A percentile compares a stretch with the other conserved stretches of the same genome.
Conservation (phyloP, 2,329 filamentous ascomycete genomes). For the Fusarium xyrophilum region DNA sequence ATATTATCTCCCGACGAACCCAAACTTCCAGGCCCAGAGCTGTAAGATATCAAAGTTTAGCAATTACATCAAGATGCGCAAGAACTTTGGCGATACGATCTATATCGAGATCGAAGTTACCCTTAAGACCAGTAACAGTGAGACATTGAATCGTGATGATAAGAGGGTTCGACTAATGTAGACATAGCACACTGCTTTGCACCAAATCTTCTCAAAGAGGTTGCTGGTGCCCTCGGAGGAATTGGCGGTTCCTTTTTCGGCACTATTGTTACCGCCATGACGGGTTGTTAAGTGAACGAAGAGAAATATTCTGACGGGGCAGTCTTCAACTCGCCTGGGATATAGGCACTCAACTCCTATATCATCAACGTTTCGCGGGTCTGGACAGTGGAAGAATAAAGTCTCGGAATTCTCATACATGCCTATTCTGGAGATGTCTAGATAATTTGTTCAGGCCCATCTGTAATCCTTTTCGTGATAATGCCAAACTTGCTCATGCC, state of each 20-base stretch:
- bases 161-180: rapidly evolving
- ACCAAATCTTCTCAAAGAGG: neutral
- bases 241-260: neutral
- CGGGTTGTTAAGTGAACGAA: neutral
- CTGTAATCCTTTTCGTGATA: neutral
- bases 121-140: neutral
- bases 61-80: neutral
- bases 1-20: neutral
- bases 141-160: neutral
- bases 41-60: neutral
- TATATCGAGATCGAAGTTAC: neutral
- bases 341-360: neutral
- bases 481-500: neutral
- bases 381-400: neutral
- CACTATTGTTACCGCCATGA: rapidly evolving
- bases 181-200: neutral
- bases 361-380: rapidly evolving
- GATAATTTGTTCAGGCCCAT: rapidly evolving
- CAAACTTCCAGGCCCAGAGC: neutral
- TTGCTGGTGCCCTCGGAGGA: neutral
- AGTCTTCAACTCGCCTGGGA: rapidly evolving
- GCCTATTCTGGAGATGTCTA: rapidly evolving
- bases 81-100: neutral
- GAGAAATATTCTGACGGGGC: rapidly evolving
- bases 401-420: neutral